Evolutionary conservation across 768 basidiomycete genomes (phyloP).

Genomic region (Pisolithus sp.): DNA sequence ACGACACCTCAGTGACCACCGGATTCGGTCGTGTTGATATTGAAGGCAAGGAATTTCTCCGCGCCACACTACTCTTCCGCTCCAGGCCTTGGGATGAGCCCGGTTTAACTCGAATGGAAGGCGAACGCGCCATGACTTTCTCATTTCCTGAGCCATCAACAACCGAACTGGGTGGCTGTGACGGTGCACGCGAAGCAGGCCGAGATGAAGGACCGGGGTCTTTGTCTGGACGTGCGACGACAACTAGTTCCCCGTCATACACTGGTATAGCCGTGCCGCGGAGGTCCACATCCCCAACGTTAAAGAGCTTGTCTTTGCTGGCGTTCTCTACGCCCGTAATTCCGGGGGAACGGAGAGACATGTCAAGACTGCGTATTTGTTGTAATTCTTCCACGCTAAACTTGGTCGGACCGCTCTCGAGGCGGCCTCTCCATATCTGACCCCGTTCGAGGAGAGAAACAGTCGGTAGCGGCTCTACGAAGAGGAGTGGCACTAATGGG

Average conservation of each 20-base stretch:
- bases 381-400: constrained; percentile 52
- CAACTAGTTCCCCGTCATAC: constrained; percentile 65
- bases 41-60: constrained; percentile 74
- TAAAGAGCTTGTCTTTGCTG: constrained; percentile 23
- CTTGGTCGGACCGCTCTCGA: constrained; percentile 52
- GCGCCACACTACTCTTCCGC: constrained; percentile 68
- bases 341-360: constrained; percentile 30
- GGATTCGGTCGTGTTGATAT: constrained; percentile 58
- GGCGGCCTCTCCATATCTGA: constrained; percentile 56
- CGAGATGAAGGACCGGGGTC: constrained; percentile 44
- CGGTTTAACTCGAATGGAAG: constrained; percentile 76
- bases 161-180: constrained; percentile 65
- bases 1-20: constrained; percentile 54
- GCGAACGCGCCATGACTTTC: constrained; percentile 48
- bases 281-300: constrained; percentile 40
- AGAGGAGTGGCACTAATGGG: constrained; percentile 59
- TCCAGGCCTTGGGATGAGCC: constrained; percentile 62
- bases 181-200: constrained; percentile 55
- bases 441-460: constrained; percentile 63
- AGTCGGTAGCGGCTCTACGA: constrained; percentile 68
- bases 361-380: constrained; percentile 47
- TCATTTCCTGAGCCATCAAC: constrained; percentile 34
- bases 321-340: constrained; percentile 9
- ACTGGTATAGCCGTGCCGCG: constrained; percentile 69
- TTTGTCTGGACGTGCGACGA: constrained; percentile 53